Conservation (phyloP, 2,329 filamentous ascomycete species). For the Colletotrichum sansevieriae region DNA sequence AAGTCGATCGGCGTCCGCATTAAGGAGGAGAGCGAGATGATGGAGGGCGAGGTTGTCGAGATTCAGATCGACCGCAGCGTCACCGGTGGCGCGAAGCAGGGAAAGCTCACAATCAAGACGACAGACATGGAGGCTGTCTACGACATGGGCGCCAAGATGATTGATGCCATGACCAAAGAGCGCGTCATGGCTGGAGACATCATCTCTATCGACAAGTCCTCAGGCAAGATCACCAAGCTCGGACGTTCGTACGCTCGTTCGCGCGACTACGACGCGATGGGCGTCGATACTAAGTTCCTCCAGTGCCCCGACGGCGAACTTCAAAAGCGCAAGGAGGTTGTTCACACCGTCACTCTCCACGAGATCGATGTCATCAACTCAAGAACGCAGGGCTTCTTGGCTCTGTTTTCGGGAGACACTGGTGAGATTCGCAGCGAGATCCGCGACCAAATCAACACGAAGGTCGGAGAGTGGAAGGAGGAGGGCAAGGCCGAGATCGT, state of each 20-base stretch:
- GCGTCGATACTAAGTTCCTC: conserved; percentile 96
- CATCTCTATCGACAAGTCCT: conserved; percentile 98
- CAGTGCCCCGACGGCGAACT: conserved; percentile 98
- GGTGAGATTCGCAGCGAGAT: conserved; percentile 98
- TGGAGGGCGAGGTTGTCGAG: conserved; percentile 98
- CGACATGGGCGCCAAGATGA: conserved; percentile 99
- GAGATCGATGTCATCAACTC: conserved; percentile 99
- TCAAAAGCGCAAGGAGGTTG: conserved; percentile 95
- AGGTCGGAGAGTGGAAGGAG: conserved; percentile 99
- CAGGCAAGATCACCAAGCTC: conserved; percentile 97
- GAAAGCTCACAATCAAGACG: conserved; percentile 99
- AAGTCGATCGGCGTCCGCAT: conserved; percentile 98
- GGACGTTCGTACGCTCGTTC: conserved; percentile 95
- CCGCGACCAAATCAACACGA: conserved; percentile 98
- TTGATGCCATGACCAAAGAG: conserved; percentile 99
- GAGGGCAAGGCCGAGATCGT: conserved; percentile 99
- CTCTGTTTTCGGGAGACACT: conserved; percentile 97
- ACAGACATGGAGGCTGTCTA: conserved; percentile 99
- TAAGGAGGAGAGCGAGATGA: conserved; percentile 99
- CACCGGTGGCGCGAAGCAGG: conserved; percentile 96
- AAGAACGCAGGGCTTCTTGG: conserved; percentile 96
- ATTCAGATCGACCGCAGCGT: conserved; percentile 98
- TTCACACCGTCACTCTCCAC: conserved; percentile 96
- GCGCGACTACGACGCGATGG: conserved; percentile 99
- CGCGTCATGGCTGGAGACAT: conserved; percentile 99